Evolutionary conservation across 1,284 basidiomycete genomes (phyloP), one percentile per base, ranked within the genome.

Genomic region (Ganoderma resinaceum): DNA sequence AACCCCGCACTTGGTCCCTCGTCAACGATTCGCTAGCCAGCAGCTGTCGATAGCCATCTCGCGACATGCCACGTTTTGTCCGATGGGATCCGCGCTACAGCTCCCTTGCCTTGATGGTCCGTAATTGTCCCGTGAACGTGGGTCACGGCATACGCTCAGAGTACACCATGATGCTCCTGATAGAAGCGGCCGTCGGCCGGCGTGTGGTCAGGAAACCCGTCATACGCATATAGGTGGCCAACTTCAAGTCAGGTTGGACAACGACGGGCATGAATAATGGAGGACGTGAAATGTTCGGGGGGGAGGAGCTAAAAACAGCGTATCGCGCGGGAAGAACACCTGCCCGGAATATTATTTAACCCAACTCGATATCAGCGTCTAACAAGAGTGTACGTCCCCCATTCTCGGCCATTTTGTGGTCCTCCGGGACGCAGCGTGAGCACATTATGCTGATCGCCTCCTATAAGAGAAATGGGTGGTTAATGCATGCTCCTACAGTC

Each of bases 361-460:
- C 37, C 37, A 11, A 12, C 37, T 38, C 12, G 37, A 38, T 38
- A 38, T 2, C 37, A 2, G 37, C 2, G 37, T 5, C 12, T 38
- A 2, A 12, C 37, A 2, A 38, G 9, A 11, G 12, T 6, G 9
- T 38, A 38, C 9, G 37, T 11, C 37, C 4, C 5, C 9, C 35
- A 35, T 35, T 11, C 9, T 38, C 37, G n/a, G n/a, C n/a, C 9
- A 11, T 38, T 38, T 38, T 11, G 4, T 38, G 2, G 9, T 38
- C 37, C 37, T 38, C 37, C 12, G 16, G 95, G 80, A 1, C 92
- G 89, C 0, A 89, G 87, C 14, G 95, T 86, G 1, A 89, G 90
- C 5, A 93, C 93, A 76, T 95, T 94, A 6, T 96, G 85, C 78
- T 95, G 94, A 42, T 93, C 84, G 1, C 92, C 94, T 33, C 92